Base-by-base conservation (phyloP, 2,329 filamentous ascomycete genomes). In the Orbilia quercus region DNA sequence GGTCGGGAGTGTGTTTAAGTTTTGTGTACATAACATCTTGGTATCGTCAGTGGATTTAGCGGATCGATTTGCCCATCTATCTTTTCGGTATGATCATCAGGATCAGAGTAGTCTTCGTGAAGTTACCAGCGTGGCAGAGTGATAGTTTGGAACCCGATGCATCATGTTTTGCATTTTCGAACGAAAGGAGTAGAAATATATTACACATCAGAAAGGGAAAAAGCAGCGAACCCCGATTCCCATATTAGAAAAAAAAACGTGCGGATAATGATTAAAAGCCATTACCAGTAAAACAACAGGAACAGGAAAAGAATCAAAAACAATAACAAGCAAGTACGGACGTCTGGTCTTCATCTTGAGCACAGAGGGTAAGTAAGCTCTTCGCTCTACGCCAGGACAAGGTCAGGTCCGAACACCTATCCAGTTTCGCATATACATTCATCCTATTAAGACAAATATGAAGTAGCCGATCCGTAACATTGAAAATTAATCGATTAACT, bases 211-310 rank as follows among this genome's bases (percentile, higher is more conserved):
- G 40, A 65, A 67, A 16, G 38, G 20, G 36, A 58, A 45, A 51
- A 53, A 18, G 20, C 44, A 50, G 34, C 34, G 28, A 71, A 71
- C 50, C 66, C 60, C 40, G 25, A 23, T 60, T 64, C 44, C 60
- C 59, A 38, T 18, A 59, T 59, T 23, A 65, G 28, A 40, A 55
- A 53, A 66, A 60, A 44, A 54, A 65, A 58, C 44, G 60, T 66
- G n/a, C n/a, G 54, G 48, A 66, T 44, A 62, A 67, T 67, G 63
- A 73, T 73, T 66, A 73, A 66, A 73, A 62, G 12, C 18, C 54
- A 12, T 12, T 66, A 65, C 38, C 45, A 20, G 23, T 22, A 70
- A 42, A 14, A 28, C 12, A 9, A 53, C 11, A 58, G 31, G 18
- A 54, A 45, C 28, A 22, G 16, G 48, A n/a, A 22, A 44, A 22